Conservation (phyloP, 176 grass and related monocot species). For the Elymus sibiricus region DNA sequence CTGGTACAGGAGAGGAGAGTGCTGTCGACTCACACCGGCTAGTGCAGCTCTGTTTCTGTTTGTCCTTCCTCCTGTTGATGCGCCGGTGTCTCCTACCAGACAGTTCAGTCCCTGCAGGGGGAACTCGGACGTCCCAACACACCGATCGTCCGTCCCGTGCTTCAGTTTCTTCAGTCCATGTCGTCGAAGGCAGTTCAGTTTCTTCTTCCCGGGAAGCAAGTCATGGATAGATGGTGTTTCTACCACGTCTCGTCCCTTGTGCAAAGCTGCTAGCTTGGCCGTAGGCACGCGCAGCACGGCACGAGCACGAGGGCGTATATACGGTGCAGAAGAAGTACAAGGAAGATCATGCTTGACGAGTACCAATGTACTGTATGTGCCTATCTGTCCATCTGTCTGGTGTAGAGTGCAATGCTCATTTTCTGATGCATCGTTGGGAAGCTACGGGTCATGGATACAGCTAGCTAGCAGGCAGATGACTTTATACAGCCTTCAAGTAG, state of each 20-base stretch:
- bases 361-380: background rate
- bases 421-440: background rate
- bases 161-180: background rate
- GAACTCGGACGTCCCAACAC: background rate
- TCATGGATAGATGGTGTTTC: background rate
- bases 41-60: background rate
- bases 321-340: background rate
- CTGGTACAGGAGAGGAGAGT: background rate
- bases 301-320: too few species aligned
- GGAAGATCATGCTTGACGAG: background rate
- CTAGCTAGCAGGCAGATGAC: background rate
- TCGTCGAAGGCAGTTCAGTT: background rate
- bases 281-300: background rate
- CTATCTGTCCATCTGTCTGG: background rate
- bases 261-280: background rate
- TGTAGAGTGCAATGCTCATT: background rate
- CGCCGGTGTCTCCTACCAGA: background rate
- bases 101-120: background rate
- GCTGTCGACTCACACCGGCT: too few species aligned
- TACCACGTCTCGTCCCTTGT: background rate
- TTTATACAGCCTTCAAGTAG: constrained; percentile 1
- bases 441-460: background rate
- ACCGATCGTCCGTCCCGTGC: background rate
- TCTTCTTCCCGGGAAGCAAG: background rate
- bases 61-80: background rate